Evolutionary conservation across 495 filamentous ascomycete genomes (phyloP), one percentile per base, ranked within the genome.

Genomic region (Podospora fimiseda): DNA sequence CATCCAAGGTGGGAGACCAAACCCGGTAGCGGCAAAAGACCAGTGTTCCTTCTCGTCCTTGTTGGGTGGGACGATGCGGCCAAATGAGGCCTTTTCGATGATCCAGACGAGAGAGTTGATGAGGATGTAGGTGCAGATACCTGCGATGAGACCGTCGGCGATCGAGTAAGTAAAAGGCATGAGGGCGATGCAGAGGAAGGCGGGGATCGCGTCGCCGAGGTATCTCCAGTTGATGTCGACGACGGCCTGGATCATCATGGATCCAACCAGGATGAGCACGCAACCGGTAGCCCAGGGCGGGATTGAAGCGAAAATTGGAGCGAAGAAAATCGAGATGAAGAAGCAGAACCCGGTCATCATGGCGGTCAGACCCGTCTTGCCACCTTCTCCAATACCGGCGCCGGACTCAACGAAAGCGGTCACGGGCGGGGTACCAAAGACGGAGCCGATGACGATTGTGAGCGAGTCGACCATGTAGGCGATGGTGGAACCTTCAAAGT

Each of bases 121-220:
- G 39, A 81, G 60, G 48, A 82, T 82, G 61, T 91, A 92, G 52
- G 82, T 76, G 50, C 84, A 73, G 60, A 92, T 88, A 38, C 88
- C 88, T 2, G 74, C 84, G 47, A 89, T 88, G 13, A 89, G 75
- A 19, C 87, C 87, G 62, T 90, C 85, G 14, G 86, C 85, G 59
- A 90, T 89, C 42, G 81, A 74, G 66, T 88, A 89, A 18, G 86
- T 90, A 70, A 90, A 90, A n/a, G 87, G 87, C 88, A 92, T 91
- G 60, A 87, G 67, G 58, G 81, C 79, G 53, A 92, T 85, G 22
- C 87, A 89, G 24, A 90, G 64, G 68, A 92, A 91, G 1, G 88
- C 88, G 0, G 88, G 88, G 24, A 91, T 74, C 20, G 84, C 81
- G 66, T 92, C 88, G 45, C 85, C 86, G 30, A 82, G 67, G 70